A percentile compares a stretch with the other conserved stretches of the same genome.
Evolutionary conservation across 1,139 yeast species (phyloP).

Genomic region (Meyerozyma smithsonii): DNA sequence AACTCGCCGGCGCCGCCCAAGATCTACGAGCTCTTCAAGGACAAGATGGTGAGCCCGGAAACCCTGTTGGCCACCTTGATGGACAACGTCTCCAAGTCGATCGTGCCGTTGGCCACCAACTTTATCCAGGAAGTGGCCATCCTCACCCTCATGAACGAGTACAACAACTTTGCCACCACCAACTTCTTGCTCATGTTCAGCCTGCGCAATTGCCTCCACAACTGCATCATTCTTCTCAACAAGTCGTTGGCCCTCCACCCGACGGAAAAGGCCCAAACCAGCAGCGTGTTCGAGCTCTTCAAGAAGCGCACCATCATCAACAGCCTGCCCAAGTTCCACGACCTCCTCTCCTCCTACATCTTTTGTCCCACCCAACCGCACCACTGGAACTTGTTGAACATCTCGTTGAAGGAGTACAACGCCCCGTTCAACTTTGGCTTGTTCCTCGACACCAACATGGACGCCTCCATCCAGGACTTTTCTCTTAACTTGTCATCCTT

Average conservation of each 20-base stretch:
- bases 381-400: conserved; percentile 37
- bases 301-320: conserved; percentile 40
- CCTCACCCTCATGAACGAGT: conserved; percentile 38
- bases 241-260: conserved; percentile 23
- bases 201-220: conserved; percentile 40
- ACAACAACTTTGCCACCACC: conserved; percentile 29
- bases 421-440: conserved; percentile 5
- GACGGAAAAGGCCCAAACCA: conserved; percentile 7
- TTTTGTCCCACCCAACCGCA: conserved; percentile 32
- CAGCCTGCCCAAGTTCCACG: conserved; percentile 43
- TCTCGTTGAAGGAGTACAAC: conserved; percentile 35
- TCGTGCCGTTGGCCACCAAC: conserved; percentile 17
- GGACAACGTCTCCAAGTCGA: conserved; percentile 13
- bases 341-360: conserved; percentile 37
- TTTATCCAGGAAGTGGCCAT: conserved; percentile 33
- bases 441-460: conserved; percentile 8
- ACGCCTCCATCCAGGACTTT: conserved; percentile 13
- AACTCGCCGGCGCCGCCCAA: conserved; percentile 7
- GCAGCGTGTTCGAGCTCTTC: conserved; percentile 29
- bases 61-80: conserved; percentile 6
- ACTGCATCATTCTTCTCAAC: conserved; percentile 43
- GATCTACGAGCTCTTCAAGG: conserved; percentile 7
- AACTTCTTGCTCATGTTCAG: conserved; percentile 30
- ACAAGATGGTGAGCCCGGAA: conserved; percentile 1
- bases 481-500: conserved; percentile 10